phyloP scores from a whole-genome alignment of 2,329 filamentous ascomycete genomes.

The Fusarium sp. region DNA sequence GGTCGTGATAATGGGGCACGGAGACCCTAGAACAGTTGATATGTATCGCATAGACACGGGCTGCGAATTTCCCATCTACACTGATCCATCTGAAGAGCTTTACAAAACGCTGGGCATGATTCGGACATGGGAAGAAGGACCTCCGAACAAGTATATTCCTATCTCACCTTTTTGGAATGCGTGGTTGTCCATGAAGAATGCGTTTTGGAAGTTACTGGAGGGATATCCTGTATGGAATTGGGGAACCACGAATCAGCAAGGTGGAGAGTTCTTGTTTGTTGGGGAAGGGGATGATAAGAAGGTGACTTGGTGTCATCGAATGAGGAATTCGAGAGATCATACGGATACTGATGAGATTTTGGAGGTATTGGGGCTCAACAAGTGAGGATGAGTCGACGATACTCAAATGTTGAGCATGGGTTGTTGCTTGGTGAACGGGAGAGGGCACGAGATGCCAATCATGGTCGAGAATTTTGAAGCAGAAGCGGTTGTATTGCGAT shows the following conservation, averaged over 20 bases:
- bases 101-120: slow-evolving; percentile 24
- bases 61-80: slow-evolving; percentile 23
- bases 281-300: neutral
- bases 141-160: neutral
- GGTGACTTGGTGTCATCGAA: slow-evolving; percentile 25
- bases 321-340: slow-evolving; percentile 15
- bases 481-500: rapidly evolving
- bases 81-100: slow-evolving; percentile 12
- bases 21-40: neutral
- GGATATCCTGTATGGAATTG: neutral
- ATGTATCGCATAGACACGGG: slow-evolving; percentile 21
- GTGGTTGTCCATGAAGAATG: neutral
- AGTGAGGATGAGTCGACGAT: neutral
- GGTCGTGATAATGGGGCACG: slow-evolving; percentile 16
- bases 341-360: slow-evolving; percentile 18
- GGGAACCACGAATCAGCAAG: slow-evolving; percentile 14
- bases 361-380: neutral
- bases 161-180: neutral
- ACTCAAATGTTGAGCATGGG: neutral
- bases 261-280: slow-evolving; percentile 25
- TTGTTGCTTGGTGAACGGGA: too few species aligned
- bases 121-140: neutral
- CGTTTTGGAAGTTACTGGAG: neutral
- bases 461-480: too few species aligned
- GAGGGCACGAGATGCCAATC: too few species aligned